Evolutionary conservation across 805 yeast species (phyloP), one percentile per base, ranked within the genome.

Genomic region (Scheffersomyces stipitis): DNA sequence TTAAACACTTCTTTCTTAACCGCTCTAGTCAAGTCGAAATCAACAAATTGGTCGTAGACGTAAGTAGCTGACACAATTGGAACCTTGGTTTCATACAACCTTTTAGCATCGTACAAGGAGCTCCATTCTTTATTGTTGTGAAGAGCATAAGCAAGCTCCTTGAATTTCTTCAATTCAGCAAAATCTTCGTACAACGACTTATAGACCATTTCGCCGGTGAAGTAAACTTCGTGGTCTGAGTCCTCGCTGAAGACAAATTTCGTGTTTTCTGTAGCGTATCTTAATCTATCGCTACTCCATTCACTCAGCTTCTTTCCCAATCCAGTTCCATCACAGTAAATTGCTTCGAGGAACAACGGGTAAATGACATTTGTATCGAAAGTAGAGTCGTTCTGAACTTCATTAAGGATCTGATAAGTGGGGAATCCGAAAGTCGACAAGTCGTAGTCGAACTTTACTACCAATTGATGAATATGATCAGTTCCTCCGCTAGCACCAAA

Each of bases 121-220:
- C 62, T 50, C 77, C 77, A 71, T 23, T 48, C 40, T 5, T 45
- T 45, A 39, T 66, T 51, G 3, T 38, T 33, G 37, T 67, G 71
- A 31, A 68, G 50, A 3, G 56, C 62, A 31, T 56, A 16, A 1
- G 80, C 76, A 41, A 77, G 58, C 2, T 49, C 47, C 36, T 66
- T 63, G 29, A 78, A 57, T 12, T 55, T 55, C 4, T 49, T 38
- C 28, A 78, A 58, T 43, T 72, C 77, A 0, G 54, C 51, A 42
- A 64, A 76, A 44, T 76, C 80, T 24, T 72, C 74, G 41, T 51
- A 68, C 74, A 75, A 75, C 10, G 72, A 69, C 42, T 69, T 66
- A 54, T 54, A 76, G 30, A 76, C 76, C 79, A 76, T 75, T 43
- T 78, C 81, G 9, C 81, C 78, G 3, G 79, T 75, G 51, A 75